phyloP scores from a whole-genome alignment of 805 yeast species.

The Barnettozyma sucrosica region DNA sequence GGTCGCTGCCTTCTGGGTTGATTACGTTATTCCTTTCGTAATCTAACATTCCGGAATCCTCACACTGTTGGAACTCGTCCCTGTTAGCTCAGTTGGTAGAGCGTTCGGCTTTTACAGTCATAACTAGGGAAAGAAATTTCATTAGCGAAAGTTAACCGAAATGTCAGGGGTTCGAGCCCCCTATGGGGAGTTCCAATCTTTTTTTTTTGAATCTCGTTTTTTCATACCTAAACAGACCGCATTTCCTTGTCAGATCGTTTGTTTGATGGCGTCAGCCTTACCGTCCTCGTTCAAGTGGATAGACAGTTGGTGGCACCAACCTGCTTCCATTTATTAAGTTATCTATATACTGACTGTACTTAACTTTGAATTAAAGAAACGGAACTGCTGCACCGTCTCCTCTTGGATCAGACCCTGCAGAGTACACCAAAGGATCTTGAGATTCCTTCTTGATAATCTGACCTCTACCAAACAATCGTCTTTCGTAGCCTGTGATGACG shows the following conservation, averaged over 20 bases:
- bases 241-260: too few relatives aligned
- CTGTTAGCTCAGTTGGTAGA: slow-evolving; percentile 65
- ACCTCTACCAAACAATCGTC: slow-evolving; percentile 59
- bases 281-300: too few relatives aligned
- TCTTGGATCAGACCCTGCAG: slow-evolving; percentile 74
- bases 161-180: slow-evolving; percentile 49
- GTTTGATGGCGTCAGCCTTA: too few relatives aligned
- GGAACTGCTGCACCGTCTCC: slow-evolving; percentile 76
- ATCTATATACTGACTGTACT: not conserved
- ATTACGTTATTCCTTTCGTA: too few relatives aligned
- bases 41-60: too few relatives aligned
- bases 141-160: slow-evolving; percentile 37
- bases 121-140: slow-evolving; percentile 23
- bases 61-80: slow-evolving; percentile 34
- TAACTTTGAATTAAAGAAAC: slow-evolving; percentile 1
- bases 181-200: slow-evolving; percentile 40
- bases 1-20: too few relatives aligned
- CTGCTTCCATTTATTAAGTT: too few relatives aligned
- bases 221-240: too few relatives aligned
- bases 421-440: slow-evolving; percentile 40
- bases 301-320: too few relatives aligned
- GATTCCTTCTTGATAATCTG: slow-evolving; percentile 56
- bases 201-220: slow-evolving; percentile 1
- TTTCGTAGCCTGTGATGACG: slow-evolving; percentile 34
- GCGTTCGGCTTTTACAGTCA: slow-evolving; percentile 55